Conservation (phyloP, 805 yeast species). For the Ogataea zsoltii region DNA sequence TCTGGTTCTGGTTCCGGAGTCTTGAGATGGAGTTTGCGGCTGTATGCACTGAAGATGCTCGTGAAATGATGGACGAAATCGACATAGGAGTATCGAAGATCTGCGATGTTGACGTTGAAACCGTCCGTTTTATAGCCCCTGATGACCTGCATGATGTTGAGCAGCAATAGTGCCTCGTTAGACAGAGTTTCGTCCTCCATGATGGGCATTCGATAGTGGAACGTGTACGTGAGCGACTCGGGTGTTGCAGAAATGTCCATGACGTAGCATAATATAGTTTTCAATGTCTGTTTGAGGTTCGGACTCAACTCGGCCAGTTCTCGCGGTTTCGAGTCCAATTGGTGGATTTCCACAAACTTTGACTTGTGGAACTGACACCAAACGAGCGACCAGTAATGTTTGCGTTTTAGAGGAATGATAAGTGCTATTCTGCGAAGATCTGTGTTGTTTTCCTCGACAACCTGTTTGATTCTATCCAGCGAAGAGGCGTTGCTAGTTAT, state of each 20-base stretch:
- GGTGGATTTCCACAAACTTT: slow-evolving; percentile 22
- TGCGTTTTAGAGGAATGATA: slow-evolving; percentile 23
- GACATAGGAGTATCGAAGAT: slow-evolving; percentile 7
- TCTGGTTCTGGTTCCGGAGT: no score
- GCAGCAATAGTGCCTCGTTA: slow-evolving; percentile 19
- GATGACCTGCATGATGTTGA: slow-evolving; percentile 18
- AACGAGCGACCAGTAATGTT: slow-evolving; percentile 26
- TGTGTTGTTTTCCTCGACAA: neutral
- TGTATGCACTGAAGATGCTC: slow-evolving; percentile 5
- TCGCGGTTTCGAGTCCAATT: slow-evolving; percentile 25
- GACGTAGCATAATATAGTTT: slow-evolving; percentile 16
- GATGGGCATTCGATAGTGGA: slow-evolving; percentile 22
- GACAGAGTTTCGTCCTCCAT: slow-evolving; percentile 25
- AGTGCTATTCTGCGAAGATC: slow-evolving; percentile 20
- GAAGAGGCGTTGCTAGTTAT: neutral
- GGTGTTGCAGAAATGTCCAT: slow-evolving; percentile 12
- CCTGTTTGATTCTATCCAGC: neutral
- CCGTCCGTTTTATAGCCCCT: slow-evolving; percentile 26
- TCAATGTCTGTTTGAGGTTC: slow-evolving; percentile 17
- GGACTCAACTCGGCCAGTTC: slow-evolving; percentile 18
- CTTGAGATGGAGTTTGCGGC: no score
- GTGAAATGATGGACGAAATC: neutral
- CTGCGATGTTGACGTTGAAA: slow-evolving; percentile 16
- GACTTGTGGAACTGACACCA: slow-evolving; percentile 28
- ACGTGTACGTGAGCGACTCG: slow-evolving; percentile 17